Conservation (phyloP, 2,329 filamentous ascomycete genomes). For the Ophiocordyceps sinensis region DNA sequence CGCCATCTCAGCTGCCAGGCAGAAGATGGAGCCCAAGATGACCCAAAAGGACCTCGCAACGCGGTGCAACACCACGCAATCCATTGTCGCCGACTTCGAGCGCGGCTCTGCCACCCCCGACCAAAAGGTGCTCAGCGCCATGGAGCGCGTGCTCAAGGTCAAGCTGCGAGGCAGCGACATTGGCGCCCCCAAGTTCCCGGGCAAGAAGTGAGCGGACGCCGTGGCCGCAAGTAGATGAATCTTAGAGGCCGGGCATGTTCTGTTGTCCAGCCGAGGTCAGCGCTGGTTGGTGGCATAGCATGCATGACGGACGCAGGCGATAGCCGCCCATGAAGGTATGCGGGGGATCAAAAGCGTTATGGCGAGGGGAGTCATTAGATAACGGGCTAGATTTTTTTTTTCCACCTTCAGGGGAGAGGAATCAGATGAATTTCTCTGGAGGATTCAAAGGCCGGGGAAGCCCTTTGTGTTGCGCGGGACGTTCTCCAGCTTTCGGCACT, state of each 20-base stretch:
- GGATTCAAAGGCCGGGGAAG: not conserved
- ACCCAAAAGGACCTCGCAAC: slow-evolving; percentile 80
- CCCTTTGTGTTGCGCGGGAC: not conserved
- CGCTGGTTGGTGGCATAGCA: not conserved
- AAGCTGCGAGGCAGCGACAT: slow-evolving; percentile 79
- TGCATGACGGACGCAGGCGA: not conserved
- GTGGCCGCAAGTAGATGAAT: too few relatives aligned
- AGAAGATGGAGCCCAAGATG: slow-evolving; percentile 82
- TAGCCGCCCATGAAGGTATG: not conserved
- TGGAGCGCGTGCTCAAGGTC: slow-evolving; percentile 78
- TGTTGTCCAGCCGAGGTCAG: not conserved
- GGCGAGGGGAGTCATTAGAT: slow-evolving; percentile 3
- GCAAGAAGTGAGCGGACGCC: slow-evolving; percentile 38
- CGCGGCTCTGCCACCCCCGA: slow-evolving; percentile 63
- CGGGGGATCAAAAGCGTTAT: not conserved
- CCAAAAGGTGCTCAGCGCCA: slow-evolving; percentile 63
- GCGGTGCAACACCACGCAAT: slow-evolving; percentile 76
- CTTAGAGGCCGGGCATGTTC: too few relatives aligned
- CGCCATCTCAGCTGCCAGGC: slow-evolving; percentile 67
- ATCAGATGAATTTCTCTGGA: slow-evolving; percentile 1
- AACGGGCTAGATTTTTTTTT: not conserved
- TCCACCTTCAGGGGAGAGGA: not conserved
- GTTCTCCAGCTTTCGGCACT: not conserved
- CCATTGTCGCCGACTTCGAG: slow-evolving; percentile 75
- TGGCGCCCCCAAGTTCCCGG: slow-evolving; percentile 68